Evolutionary conservation across 129 eudicot genomes (phyloP).

Genomic region (Helianthus tuberosus): DNA sequence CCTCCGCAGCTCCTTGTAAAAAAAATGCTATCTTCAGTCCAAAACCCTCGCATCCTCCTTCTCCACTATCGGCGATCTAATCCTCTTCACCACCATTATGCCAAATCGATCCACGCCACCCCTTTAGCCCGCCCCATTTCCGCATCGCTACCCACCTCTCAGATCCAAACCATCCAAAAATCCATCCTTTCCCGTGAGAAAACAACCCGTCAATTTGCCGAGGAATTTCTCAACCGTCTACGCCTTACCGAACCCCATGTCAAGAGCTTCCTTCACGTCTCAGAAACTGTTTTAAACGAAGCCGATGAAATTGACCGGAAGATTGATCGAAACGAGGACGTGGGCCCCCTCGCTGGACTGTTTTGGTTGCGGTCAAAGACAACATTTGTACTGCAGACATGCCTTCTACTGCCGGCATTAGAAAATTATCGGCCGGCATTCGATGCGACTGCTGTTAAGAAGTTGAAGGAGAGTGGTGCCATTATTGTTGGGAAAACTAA

Average conservation of each 20-base stretch:
- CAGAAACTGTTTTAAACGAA: conserved; percentile 54
- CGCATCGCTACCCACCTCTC: conserved; percentile 57
- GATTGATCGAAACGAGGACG: conserved; percentile 59
- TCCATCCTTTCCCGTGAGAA: conserved; percentile 66
- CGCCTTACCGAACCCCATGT: conserved; percentile 73
- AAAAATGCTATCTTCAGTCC: conserved; percentile 68
- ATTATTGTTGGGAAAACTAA: conserved; percentile 94
- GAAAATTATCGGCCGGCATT: conserved; percentile 76
- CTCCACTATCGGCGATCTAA: conserved; percentile 40
- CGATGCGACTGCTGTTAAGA: conserved; percentile 90
- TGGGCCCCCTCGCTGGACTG: conserved; percentile 88
- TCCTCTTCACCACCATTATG: conserved; percentile 30
- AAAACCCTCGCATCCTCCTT: conserved; percentile 68
- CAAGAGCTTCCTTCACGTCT: conserved; percentile 74
- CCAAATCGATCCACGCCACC: conserved; percentile 39
- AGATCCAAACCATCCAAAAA: conserved; percentile 76
- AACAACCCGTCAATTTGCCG: conserved; percentile 81
- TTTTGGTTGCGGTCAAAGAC: conserved; percentile 88
- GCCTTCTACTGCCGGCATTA: conserved; percentile 91
- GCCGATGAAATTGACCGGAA: conserved; percentile 76
- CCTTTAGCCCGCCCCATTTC: conserved; percentile 33
- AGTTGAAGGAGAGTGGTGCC: conserved; percentile 85
- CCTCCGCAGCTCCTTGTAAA: not conserved
- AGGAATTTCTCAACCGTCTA: conserved; percentile 60
- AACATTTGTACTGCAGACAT: conserved; percentile 84